Evolutionary conservation across 192 early-diverging fungal species (phyloP).

Genomic region (Chytriomyces confervae): DNA sequence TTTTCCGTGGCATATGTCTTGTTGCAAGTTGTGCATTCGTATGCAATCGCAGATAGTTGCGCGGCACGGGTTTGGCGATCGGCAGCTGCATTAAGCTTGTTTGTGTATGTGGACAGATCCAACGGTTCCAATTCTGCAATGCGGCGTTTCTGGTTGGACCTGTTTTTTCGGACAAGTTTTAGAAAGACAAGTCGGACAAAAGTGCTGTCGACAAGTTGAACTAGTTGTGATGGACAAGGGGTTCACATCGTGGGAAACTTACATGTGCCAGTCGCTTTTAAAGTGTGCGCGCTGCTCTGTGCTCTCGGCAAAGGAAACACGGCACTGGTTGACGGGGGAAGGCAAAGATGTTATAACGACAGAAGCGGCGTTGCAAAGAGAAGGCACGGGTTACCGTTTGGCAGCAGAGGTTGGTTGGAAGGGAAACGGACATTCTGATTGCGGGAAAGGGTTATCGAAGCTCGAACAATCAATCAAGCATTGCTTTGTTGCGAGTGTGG

Average conservation of each 20-base stretch:
- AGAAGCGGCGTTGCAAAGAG: too few relatives aligned
- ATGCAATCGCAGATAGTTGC: background rate
- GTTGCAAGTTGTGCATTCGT: constrained; percentile 12
- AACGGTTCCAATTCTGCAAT: constrained; percentile 82
- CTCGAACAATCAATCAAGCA: too few relatives aligned
- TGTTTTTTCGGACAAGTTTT: too few relatives aligned
- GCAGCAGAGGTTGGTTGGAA: too few relatives aligned
- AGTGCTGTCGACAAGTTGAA: too few relatives aligned
- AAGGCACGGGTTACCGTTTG: too few relatives aligned
- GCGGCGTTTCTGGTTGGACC: constrained; percentile 84
- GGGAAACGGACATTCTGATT: too few relatives aligned
- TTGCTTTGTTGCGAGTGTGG: too few relatives aligned
- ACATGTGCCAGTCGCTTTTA: constrained; percentile 49
- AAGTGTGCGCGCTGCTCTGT: constrained; percentile 5
- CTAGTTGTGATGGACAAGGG: too few relatives aligned
- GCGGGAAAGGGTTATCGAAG: too few relatives aligned
- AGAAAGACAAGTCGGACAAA: too few relatives aligned
- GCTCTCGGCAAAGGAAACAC: constrained; percentile 44
- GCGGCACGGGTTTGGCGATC: background rate
- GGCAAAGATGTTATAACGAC: too few relatives aligned
- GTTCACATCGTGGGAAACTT: constrained; percentile 29
- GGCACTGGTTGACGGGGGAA: constrained; percentile 48
- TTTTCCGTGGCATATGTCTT: constrained; percentile 10
- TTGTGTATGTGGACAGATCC: constrained; percentile 33
- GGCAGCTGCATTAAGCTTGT: background rate